Conservation (phyloP, 2,329 filamentous ascomycete genomes). For the Monosporascus sp. region DNA sequence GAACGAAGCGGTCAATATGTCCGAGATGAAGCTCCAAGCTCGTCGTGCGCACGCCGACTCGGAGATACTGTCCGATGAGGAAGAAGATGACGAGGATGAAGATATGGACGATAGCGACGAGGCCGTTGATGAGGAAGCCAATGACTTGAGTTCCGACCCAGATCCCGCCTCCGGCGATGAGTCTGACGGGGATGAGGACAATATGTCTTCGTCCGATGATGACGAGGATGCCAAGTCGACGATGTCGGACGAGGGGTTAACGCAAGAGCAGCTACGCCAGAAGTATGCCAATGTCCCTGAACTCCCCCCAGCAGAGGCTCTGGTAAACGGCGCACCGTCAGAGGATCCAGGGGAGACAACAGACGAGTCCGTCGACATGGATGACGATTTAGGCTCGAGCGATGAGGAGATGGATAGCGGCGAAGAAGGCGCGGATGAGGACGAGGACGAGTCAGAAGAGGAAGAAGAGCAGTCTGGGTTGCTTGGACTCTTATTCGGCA, state of each 20-base stretch:
- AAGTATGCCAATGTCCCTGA: conserved; percentile 65
- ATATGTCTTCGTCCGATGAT: conserved; percentile 60
- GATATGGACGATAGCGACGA: conserved; percentile 40
- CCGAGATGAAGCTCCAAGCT: conserved; percentile 62
- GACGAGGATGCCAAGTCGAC: conserved; percentile 50
- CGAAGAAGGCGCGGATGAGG: conserved; percentile 37
- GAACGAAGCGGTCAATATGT: conserved; percentile 68
- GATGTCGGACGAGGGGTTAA: conserved; percentile 57
- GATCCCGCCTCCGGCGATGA: conserved; percentile 27
- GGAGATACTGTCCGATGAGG: conserved; percentile 39
- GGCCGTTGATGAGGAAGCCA: conserved; percentile 44
- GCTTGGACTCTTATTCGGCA: conserved; percentile 53
- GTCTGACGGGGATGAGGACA: conserved; percentile 43
- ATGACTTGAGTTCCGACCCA: conserved; percentile 36
- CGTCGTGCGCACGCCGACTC: conserved; percentile 50
- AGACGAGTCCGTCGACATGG: conserved; percentile 64
- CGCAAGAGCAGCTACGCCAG: conserved; percentile 60
- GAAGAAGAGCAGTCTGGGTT: conserved; percentile 40
- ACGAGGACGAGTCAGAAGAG: conserved; percentile 39
- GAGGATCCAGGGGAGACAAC: conserved; percentile 44
- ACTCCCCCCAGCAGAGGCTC: conserved; percentile 25
- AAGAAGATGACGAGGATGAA: conserved; percentile 28
- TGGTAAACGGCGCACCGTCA: conserved; percentile 6
- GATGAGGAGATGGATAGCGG: conserved; percentile 42
- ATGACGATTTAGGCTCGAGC: conserved; percentile 58